Percentiles rank a stretch among this genome's conserved stretches.
These are phyloP conservation scores for Penicillium roqueforti DNA, from an alignment of 495 filamentous ascomycete species.

Conservation along the genomic window DNA sequence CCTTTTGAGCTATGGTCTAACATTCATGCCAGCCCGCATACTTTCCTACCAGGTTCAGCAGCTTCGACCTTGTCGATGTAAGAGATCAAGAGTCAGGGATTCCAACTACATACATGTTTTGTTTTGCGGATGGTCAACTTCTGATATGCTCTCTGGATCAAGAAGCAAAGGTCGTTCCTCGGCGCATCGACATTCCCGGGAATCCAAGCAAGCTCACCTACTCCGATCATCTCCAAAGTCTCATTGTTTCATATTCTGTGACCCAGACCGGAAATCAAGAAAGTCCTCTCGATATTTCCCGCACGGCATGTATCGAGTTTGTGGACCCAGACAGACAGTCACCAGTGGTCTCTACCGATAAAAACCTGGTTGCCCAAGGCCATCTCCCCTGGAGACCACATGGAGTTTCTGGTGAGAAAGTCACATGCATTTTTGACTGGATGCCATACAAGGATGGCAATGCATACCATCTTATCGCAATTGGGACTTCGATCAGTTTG, in stretches of 20 bases:
- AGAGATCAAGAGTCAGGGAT: slow-evolving; percentile 10
- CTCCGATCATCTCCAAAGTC: slow-evolving; percentile 35
- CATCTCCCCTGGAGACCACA: slow-evolving; percentile 29
- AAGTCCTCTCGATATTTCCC: slow-evolving; percentile 25
- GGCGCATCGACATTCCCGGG: slow-evolving; percentile 40
- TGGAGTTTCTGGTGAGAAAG: slow-evolving; percentile 41
- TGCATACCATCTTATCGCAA: slow-evolving; percentile 45
- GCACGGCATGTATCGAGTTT: slow-evolving; percentile 38
- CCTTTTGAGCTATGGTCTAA: slow-evolving; percentile 7
- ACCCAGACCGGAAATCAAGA: slow-evolving; percentile 19
- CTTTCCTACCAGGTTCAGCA: slow-evolving; percentile 31
- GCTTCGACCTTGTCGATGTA: slow-evolving; percentile 28
- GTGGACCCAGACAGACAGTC: slow-evolving; percentile 38
- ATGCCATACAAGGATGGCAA: slow-evolving; percentile 36
- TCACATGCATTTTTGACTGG: slow-evolving; percentile 51
- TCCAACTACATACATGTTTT: slow-evolving; percentile 36
- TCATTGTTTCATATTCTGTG: slow-evolving; percentile 41
- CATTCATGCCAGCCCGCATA: slow-evolving; percentile 34
- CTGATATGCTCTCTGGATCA: slow-evolving; percentile 37
- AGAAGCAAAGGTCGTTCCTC: slow-evolving; percentile 36
- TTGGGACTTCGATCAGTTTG: slow-evolving; percentile 37
- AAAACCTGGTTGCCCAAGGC: slow-evolving; percentile 4
- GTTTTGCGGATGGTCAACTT: slow-evolving; percentile 39
- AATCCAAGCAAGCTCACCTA: slow-evolving; percentile 41
- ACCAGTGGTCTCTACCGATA: slow-evolving; percentile 12